A percentile compares a stretch with the other conserved stretches of the same genome.
These are phyloP conservation scores for Trichophyton schoenleinii DNA, from an alignment of 2,329 filamentous ascomycete genomes.

Conservation along the genomic window DNA sequence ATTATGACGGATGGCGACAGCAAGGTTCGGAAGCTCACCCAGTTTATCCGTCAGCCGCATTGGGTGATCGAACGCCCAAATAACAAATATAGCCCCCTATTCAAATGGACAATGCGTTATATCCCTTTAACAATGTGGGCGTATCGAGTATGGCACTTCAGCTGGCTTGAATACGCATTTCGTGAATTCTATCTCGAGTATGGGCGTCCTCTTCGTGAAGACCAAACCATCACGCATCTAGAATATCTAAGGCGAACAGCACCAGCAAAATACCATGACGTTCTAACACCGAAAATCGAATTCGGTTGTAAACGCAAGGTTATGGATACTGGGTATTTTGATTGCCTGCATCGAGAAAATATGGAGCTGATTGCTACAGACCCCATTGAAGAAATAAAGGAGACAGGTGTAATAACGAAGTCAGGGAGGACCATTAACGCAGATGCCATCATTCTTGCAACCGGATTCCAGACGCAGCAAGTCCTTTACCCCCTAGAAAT, in stretches of 20 bases:
- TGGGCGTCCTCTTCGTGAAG: constrained; percentile 27
- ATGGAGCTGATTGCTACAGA: constrained; percentile 32
- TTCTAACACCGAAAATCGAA: constrained; percentile 32
- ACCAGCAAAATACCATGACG: constrained; percentile 34
- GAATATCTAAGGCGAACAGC: constrained; percentile 34
- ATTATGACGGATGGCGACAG: constrained; percentile 28
- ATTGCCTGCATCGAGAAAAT: constrained; percentile 32
- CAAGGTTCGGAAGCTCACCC: constrained; percentile 30
- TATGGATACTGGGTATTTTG: constrained; percentile 37
- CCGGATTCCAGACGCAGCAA: constrained; percentile 38
- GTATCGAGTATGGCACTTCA: constrained; percentile 33
- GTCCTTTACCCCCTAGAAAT: constrained; percentile 39
- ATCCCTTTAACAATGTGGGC: constrained; percentile 35
- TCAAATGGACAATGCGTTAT: constrained; percentile 36
- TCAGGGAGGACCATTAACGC: constrained; percentile 29
- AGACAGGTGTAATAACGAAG: constrained; percentile 28
- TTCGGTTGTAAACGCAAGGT: constrained; percentile 40
- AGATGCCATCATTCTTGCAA: constrained; percentile 39
- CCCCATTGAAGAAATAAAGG: constrained; percentile 29
- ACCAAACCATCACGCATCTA: constrained; percentile 27
- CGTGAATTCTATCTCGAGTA: constrained; percentile 30
- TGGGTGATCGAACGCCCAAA: constrained; percentile 38
- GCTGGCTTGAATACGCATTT: constrained; percentile 35
- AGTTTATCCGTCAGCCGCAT: constrained; percentile 41
- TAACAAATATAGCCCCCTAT: constrained; percentile 28